Evolutionary conservation across 805 yeast species (phyloP), one percentile per base, ranked within the genome.

Genomic region (Blastobotrys peoriensis): DNA sequence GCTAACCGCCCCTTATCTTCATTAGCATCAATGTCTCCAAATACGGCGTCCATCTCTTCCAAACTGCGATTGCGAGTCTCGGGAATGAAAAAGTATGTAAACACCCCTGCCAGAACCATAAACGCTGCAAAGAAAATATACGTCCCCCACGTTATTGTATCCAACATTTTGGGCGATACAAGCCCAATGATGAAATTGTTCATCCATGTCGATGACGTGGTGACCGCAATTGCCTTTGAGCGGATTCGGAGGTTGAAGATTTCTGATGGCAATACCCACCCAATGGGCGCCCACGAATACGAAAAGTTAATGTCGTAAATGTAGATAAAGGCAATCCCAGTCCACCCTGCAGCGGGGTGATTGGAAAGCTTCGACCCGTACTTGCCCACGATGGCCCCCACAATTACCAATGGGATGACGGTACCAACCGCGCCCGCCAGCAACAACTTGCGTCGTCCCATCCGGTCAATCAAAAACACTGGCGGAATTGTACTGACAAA

Each of bases 361-460:
- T n/a, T n/a, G 16, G 34, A 18, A 5, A 38, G 17, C 22, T 28
- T 19, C 16, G 19, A 22, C 3, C 41, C 41, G 21, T 38, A 38
- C n/a, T 21, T 4, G 6, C 23, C 41, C 3, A 38, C 21, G 10
- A 38, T 18, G 6, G 41, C 16, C 16, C 38, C 38, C 8, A 36
- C 21, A 18, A 36, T n/a, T 23, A 35, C 40, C 5, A 25, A 23
- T 19, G 40, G 16, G 28, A 20, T 19, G 42, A 35, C 18, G 8
- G 21, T 16, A 25, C 52, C 41, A 39, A 34, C 33, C 15, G 42
- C 34, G 49, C 85, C 86, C 46, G 62, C 57, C 46, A 80, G 56
- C 62, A 80, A 67, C 36, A 75, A 61, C 40, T 70, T 62, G 66
- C 84, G 71, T 65, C 86, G 73, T 54, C 87, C 87, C 45, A 74